Evolutionary conservation across 1,284 basidiomycete species (phyloP), one percentile per base, ranked within the genome.

Genomic region (Malassezia caprae): DNA sequence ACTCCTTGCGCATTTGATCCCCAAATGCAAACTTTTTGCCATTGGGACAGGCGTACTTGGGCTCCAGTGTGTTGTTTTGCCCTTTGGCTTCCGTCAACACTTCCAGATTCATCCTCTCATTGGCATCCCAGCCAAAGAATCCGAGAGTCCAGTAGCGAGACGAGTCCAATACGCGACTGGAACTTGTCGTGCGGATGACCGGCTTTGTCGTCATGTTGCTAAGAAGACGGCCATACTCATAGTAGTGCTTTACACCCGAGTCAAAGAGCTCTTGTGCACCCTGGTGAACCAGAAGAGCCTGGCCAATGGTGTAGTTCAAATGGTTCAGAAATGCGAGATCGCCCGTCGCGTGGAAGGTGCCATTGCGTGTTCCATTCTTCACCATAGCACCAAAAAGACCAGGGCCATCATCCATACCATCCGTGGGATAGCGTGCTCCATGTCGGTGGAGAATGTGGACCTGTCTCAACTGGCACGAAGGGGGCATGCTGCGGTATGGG

Each of bases 91-190:
- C 71, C 31, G 68, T 51, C 31, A 71, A 58, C 23, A 73, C 60
- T 51, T 71, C 68, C 30, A 73, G 56, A 46, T 73, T 57, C 60
- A 68, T 55, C 52, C 63, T 60, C 37, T 50, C 42, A 7, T 67
- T 56, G 4, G 67, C 68, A 47, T 65, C 60, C 37, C 50, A 49
- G 41, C 63, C 63, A 32, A 66, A 67, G 60, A 68, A 67, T 21
- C 68, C 72, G 2, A 63, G 48, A 31, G 51, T 56, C 45, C 69
- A 84, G 61, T 76, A 87, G 81, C 88, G 85, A 3, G 86, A 87
- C 0, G 88, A 90, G 43, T 90, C 82, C 77, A 91, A 88, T 11
- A 90, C 85, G 5, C 88, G 86, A 40, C 88, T 77, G 5, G 80
- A 71, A 32, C 59, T 77, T 62, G 59, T 76, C 47, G 51, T 78